These are phyloP conservation scores for Naganishia cerealis DNA, from an alignment of 1,284 basidiomycete species.

Conservation along the genomic window DNA sequence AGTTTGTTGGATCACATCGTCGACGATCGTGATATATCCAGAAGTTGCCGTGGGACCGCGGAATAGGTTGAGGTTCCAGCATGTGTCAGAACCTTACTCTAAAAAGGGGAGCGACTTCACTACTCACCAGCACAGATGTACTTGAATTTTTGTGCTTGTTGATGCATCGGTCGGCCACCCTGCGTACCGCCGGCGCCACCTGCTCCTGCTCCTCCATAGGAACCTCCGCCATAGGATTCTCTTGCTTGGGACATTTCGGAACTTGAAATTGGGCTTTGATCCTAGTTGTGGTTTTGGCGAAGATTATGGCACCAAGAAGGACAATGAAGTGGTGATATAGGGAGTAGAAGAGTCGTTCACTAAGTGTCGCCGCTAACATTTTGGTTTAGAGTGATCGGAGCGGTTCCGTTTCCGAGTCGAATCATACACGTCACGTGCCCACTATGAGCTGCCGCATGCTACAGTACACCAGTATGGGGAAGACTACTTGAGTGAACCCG, in stretches of 20 bases:
- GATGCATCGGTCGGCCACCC: conserved; percentile 25
- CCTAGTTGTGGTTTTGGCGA: not conserved
- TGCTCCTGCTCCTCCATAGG: conserved; percentile 8
- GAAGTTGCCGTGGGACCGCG: not conserved
- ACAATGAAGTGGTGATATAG: not conserved
- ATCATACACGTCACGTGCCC: conserved; percentile 27
- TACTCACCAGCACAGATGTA: conserved; percentile 85
- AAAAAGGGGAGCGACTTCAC: not conserved
- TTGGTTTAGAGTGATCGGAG: conserved; percentile 19
- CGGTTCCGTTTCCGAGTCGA: not conserved
- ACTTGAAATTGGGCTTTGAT: not conserved
- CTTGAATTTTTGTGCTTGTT: conserved; percentile 65
- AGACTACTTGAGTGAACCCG: too few relatives aligned
- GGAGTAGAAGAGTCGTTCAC: not conserved
- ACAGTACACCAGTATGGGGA: not conserved
- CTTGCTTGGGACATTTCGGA: conserved; percentile 16
- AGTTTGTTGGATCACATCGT: not conserved
- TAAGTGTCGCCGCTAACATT: conserved; percentile 11
- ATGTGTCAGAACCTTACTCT: not conserved
- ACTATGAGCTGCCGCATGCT: not conserved
- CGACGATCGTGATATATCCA: not conserved
- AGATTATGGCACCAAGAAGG: not conserved
- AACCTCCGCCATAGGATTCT: conserved; percentile 22
- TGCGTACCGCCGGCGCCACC: conserved; percentile 2
- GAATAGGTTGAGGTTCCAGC: not conserved